Evolutionary conservation across 805 yeast genomes (phyloP), one percentile per base, ranked within the genome.

Genomic region (Hanseniaspora guilliermondii): DNA sequence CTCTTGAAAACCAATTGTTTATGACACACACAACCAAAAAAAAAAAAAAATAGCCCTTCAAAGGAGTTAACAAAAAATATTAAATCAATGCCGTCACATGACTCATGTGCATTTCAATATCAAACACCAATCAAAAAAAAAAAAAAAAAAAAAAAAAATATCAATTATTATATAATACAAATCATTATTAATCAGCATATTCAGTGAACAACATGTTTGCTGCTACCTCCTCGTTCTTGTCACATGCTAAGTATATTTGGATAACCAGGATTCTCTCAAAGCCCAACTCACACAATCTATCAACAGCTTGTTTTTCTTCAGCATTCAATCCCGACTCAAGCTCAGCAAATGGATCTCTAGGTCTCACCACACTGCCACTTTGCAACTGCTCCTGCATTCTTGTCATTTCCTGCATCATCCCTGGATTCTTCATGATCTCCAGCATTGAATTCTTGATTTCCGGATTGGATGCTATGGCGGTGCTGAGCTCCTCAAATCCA

Each of bases 211-310:
- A 74, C 64, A 87, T 79, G 71, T 93, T 93, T 22, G 97, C 98
- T 42, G 98, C 88, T 63, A 87, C 78, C 73, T 91, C 96, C 72
- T 93, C 98, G 70, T 93, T 87, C 72, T 88, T 91, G 64, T 93
- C 98, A 70, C 98, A 93, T 41, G 97, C 97, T 76, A 93, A 82
- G 72, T 87, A 93, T 32, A 94, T 95, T 72, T 89, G 96, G 57
- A 88, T 79, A 45, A 86, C 98, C 56, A 84, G 73, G 60, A 82
- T 76, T 60, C 96, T 78, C 60, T 87, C 96, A 63, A 93, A 93
- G 0, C 98, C 98, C 60, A 93, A 75, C 68, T 85, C 97, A 67
- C 95, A 84, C 60, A 93, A 76, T 65, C 98, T 79, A 58, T 76
- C 76, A 59, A 93, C 86, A n/a, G 97, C 96, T 57, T 76, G 86